Percentiles rank a stretch among this genome's conserved stretches.
These are phyloP conservation scores for Calocera viscosa DNA, from an alignment of 768 basidiomycete species.

Conservation along the genomic window DNA sequence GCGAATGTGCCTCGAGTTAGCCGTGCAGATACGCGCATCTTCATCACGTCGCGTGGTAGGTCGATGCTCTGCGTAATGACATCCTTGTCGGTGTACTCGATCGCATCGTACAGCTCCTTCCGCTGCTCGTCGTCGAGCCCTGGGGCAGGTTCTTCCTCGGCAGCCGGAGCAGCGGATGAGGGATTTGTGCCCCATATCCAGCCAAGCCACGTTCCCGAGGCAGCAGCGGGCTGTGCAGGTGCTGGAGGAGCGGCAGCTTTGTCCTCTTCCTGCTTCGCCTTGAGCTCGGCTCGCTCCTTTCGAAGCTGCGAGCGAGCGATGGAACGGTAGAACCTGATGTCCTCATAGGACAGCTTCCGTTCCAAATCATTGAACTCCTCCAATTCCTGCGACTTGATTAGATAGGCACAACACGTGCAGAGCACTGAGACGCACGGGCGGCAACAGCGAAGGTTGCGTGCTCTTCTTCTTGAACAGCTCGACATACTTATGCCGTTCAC, in stretches of 20 bases:
- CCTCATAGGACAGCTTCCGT: constrained; percentile 76
- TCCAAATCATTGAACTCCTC: constrained; percentile 52
- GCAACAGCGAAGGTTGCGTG: constrained; percentile 40
- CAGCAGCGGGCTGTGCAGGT: constrained; percentile 20
- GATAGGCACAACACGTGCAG: constrained; percentile 21
- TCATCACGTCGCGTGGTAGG: constrained; percentile 65
- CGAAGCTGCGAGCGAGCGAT: constrained; percentile 78
- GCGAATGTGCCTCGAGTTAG: constrained; percentile 82
- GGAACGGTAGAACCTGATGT: constrained; percentile 92
- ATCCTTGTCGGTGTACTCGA: constrained; percentile 84
- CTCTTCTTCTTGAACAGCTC: constrained; percentile 66
- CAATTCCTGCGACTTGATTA: constrained; percentile 20
- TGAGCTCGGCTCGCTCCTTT: constrained; percentile 63
- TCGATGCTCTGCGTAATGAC: constrained; percentile 58
- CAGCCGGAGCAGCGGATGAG: constrained; percentile 28
- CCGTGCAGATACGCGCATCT: constrained; percentile 57
- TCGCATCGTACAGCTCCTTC: constrained; percentile 73
- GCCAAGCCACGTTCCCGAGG: constrained; percentile 31
- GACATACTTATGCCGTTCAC: constrained; percentile 77
- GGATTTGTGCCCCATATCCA: constrained; percentile 69
- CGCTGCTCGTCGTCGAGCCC: constrained; percentile 85
- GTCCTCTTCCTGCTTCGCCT: constrained; percentile 57
- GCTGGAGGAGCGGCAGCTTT: constrained; percentile 32
- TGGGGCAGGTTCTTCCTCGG: constrained; percentile 36
- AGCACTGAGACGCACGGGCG: constrained; percentile 34